A percentile compares a stretch with the other conserved stretches of the same genome.
These are phyloP conservation scores for Chytriomyces sp. DNA, from an alignment of 192 early-diverging fungal species.

Conservation along the genomic window DNA sequence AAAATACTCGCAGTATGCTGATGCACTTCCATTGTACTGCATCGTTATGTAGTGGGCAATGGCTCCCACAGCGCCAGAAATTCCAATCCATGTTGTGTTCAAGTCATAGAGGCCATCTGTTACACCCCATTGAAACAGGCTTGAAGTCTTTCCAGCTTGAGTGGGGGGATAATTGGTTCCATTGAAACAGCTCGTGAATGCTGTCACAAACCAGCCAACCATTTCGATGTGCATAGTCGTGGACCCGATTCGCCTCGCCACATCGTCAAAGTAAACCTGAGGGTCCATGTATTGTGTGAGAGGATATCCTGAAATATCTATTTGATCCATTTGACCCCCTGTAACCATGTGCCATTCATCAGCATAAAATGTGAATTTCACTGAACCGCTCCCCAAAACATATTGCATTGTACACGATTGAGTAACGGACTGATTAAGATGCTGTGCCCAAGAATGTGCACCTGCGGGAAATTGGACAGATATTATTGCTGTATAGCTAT, in stretches of 20 bases:
- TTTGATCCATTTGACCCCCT: conserved; percentile 18
- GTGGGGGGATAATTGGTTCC: background rate
- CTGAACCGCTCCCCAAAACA: background rate
- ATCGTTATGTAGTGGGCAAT: conserved; percentile 17
- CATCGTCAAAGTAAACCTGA: conserved; percentile 5
- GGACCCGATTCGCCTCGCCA: background rate
- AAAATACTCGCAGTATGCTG: conserved; percentile 5
- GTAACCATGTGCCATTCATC: conserved; percentile 32
- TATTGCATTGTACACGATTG: conserved; percentile 5
- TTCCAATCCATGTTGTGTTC: background rate
- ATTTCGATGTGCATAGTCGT: conserved; percentile 8
- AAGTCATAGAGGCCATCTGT: conserved; percentile 3
- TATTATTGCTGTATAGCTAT: background rate
- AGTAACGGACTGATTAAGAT: background rate
- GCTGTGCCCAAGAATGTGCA: background rate
- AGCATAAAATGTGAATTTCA: conserved; percentile 15
- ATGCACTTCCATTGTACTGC: conserved; percentile 4
- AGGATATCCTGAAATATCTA: background rate
- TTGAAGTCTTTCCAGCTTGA: background rate
- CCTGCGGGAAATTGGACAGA: background rate
- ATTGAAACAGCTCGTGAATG: background rate
- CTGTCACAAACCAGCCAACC: conserved; percentile 10
- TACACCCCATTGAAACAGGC: conserved; percentile 16
- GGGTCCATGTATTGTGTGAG: background rate
- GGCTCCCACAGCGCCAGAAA: conserved; percentile 10